Conservation (phyloP, 1,284 basidiomycete species). For the Mycena sp. region DNA sequence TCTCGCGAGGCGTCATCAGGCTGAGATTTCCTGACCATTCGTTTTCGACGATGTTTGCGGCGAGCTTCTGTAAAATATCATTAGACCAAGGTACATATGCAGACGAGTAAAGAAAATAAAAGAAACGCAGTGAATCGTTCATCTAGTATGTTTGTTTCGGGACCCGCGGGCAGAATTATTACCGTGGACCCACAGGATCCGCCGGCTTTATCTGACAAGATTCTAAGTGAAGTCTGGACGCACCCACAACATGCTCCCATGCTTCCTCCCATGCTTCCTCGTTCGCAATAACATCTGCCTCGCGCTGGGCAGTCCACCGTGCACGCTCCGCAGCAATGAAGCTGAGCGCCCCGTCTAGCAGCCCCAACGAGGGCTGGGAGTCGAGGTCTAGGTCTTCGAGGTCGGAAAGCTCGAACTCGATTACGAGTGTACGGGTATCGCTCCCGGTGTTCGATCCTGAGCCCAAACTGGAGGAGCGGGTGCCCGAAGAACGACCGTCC, state of each 20-base stretch:
- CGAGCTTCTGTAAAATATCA: slow-evolving; percentile 46
- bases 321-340: slow-evolving; percentile 77
- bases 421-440: slow-evolving; percentile 39
- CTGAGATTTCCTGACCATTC: slow-evolving; percentile 47
- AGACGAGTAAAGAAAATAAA: neutral
- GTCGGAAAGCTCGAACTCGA: slow-evolving; percentile 38
- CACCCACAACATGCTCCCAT: slow-evolving; percentile 42
- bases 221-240: slow-evolving; percentile 26
- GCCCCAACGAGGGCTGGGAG: slow-evolving; percentile 57
- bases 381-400: slow-evolving; percentile 37
- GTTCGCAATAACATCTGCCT: slow-evolving; percentile 43
- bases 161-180: neutral
- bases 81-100: neutral
- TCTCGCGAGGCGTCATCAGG: slow-evolving; percentile 40
- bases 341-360: slow-evolving; percentile 70
- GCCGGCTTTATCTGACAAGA: slow-evolving; percentile 21
- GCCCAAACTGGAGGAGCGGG: slow-evolving; percentile 35
- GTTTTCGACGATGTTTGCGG: slow-evolving; percentile 63
- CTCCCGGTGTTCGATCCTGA: slow-evolving; percentile 41
- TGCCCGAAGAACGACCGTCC: slow-evolving; percentile 40
- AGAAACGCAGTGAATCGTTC: neutral
- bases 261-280: slow-evolving; percentile 29
- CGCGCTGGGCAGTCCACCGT: slow-evolving; percentile 59
- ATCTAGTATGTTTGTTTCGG: neutral
- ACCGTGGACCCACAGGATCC: slow-evolving; percentile 1